Evolutionary conservation across 768 basidiomycete genomes (phyloP).

Genomic region (Tylopilus subfusipes): DNA sequence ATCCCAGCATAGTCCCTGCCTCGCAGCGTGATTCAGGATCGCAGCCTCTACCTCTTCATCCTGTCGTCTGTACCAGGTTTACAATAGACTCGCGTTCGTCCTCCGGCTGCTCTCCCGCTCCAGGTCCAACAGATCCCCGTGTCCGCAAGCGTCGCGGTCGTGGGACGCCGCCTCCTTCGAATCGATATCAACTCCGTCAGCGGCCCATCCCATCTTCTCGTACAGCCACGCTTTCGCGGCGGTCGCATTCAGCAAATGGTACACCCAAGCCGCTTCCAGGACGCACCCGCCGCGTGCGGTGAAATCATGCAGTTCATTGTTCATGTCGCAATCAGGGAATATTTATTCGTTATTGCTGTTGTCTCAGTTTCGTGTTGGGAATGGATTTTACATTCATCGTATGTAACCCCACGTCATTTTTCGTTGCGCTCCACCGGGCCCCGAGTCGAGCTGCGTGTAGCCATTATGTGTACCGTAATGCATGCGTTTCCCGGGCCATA

Average conservation of each 20-base stretch:
- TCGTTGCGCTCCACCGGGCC: background rate
- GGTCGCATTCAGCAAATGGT: constrained; percentile 11
- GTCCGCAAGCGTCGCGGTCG: constrained; percentile 11
- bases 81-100: constrained; percentile 28
- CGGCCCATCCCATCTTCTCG: constrained; percentile 21
- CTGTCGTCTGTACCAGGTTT: constrained; percentile 38
- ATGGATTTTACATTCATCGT: constrained; percentile 4
- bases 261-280: constrained; percentile 14
- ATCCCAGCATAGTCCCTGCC: constrained; percentile 32
- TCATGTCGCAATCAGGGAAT: constrained; percentile 7
- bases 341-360: constrained; percentile 39
- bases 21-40: constrained; percentile 37
- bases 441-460: constrained; percentile 4
- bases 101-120: background rate
- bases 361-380: constrained; percentile 17
- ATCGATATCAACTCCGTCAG: constrained; percentile 31
- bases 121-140: constrained; percentile 2
- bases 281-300: constrained; percentile 13
- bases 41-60: constrained; percentile 27
- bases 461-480: constrained; percentile 13
- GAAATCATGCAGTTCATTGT: background rate
- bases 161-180: constrained; percentile 9
- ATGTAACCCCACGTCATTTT: constrained; percentile 1
- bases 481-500: background rate
- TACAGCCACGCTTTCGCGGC: constrained; percentile 16